Base-by-base conservation (phyloP, 163 green algal species). In the Chloroidium sp. region DNA sequence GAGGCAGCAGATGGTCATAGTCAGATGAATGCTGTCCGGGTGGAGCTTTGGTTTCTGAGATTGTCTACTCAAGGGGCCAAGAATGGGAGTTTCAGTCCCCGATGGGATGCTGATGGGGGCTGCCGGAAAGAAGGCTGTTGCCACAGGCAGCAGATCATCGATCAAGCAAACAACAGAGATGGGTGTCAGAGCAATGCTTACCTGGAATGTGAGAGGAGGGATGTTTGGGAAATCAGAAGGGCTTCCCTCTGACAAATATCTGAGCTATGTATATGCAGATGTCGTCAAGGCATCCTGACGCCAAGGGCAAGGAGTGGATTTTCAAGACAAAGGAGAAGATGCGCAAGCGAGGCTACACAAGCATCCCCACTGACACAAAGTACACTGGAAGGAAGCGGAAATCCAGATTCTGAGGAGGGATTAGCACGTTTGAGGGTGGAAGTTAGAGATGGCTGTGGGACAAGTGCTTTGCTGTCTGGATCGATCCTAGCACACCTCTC, bases 321-420 rank as follows among this genome's bases (percentile, higher is more conserved):
- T 62, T 95, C n/a, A 94, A 93, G 75, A 98, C 97, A 84, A 98
- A 98, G 88, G 87, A 90, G 59, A 91, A 95, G 83, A 92, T 93
- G 88, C 83, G 94, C 62, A 84, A 86, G 61, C 90, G 92, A 58
- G 94, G 95, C 2, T 90, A 94, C 85, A 89, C 84, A 0, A 81
- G 84, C 57, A 89, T 96, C 61, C 92, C 92, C 0, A 78, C 84
- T 13, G 94, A 97, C 86, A 93, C 80, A 69, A 97, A 95, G 81
- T 98, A 97, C 88, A 97, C 94, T 0, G 94, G 84, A 1, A 86
- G 95, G 69, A 98, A 98, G 83, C 84, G 95, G 6, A 95, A 93
- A 68, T 76, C 82, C n/a, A 77, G 77, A 2, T 91, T 91, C 69
- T 92, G 69, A 83, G 36, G 36, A 36, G 36, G 36, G 36, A 36